Conservation (phyloP, 75 land plant species). For the Chamaecyparis obtusa region DNA sequence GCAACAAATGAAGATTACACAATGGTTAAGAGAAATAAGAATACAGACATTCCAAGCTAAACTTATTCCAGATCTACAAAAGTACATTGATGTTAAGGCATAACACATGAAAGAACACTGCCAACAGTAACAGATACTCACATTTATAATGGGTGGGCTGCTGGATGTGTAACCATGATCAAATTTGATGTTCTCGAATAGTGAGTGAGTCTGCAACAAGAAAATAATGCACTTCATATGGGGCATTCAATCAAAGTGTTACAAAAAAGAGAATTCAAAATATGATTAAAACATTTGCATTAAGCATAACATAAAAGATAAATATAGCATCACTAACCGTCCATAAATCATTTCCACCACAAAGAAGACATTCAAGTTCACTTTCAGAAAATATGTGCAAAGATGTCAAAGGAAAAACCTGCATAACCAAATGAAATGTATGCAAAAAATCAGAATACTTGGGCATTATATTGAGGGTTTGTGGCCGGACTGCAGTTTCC, state of each 20-base stretch:
- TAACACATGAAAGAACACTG: background rate
- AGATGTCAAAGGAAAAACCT: conserved; percentile 87
- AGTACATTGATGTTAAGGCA: too few relatives aligned
- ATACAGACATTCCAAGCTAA: background rate
- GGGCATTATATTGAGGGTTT: background rate
- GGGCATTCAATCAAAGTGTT: background rate
- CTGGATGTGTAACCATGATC: conserved; percentile 96
- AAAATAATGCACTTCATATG: background rate
- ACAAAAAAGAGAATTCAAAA: conserved; percentile 10
- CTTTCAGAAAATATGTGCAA: conserved; percentile 86
- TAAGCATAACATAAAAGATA: background rate
- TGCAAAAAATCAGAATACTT: background rate
- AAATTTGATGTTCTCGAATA: conserved; percentile 91
- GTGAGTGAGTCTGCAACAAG: conserved; percentile 64
- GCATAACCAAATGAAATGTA: conserved; percentile 14
- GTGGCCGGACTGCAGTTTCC: background rate
- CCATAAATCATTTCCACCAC: conserved; percentile 94
- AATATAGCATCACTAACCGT: conserved; percentile 46
- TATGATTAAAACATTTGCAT: background rate
- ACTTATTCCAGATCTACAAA: background rate
- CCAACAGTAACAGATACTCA: conserved; percentile 24
- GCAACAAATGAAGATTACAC: background rate
- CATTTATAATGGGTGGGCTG: conserved; percentile 86
- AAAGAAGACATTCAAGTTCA: conserved; percentile 85
- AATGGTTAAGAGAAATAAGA: background rate